Percentiles rank a stretch among this genome's conserved stretches.
Conservation (phyloP, 208 protist species). For the Leishmania guyanensis region DNA sequence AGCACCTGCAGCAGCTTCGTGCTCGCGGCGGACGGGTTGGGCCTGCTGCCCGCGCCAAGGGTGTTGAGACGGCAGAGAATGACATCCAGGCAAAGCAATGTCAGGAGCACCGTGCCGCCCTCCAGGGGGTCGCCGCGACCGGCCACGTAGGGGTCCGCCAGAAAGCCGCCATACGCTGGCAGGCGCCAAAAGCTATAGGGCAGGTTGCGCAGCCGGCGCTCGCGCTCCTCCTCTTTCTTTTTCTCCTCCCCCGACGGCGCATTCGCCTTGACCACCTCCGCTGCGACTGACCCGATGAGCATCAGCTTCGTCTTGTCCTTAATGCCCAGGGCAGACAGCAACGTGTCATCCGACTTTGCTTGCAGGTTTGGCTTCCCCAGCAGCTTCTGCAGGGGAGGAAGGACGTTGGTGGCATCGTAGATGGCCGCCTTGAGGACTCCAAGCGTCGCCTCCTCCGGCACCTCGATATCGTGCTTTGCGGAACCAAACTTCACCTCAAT, state of each 20-base stretch:
- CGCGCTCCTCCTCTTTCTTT: slow-evolving; percentile 39
- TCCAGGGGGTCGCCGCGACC: slow-evolving; percentile 52
- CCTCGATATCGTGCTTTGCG: slow-evolving; percentile 40
- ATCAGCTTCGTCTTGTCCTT: slow-evolving; percentile 58
- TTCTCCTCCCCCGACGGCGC: slow-evolving; percentile 28
- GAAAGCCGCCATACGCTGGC: slow-evolving; percentile 50
- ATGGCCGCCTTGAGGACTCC: slow-evolving; percentile 42
- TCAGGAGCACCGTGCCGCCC: slow-evolving; percentile 30
- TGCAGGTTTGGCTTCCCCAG: slow-evolving; percentile 59
- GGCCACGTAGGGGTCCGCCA: slow-evolving; percentile 71
- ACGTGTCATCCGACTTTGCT: slow-evolving; percentile 37
- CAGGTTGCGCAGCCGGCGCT: slow-evolving; percentile 34
- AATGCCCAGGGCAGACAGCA: slow-evolving; percentile 37
- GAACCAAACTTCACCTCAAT: slow-evolving; percentile 59
- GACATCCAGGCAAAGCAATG: slow-evolving; percentile 49
- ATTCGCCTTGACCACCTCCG: slow-evolving; percentile 45
- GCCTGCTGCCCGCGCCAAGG: slow-evolving; percentile 21
- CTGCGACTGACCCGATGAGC: slow-evolving; percentile 53
- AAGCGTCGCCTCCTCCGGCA: slow-evolving; percentile 49
- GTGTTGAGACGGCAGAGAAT: slow-evolving; percentile 60
- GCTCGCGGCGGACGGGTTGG: slow-evolving; percentile 12
- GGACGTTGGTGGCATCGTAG: slow-evolving; percentile 38
- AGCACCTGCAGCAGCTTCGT: slow-evolving; percentile 33
- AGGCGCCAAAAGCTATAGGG: slow-evolving; percentile 56
- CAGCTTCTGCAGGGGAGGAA: slow-evolving; percentile 54